Conservation (phyloP, 345 rosid species). For the Garcia nutans region DNA sequence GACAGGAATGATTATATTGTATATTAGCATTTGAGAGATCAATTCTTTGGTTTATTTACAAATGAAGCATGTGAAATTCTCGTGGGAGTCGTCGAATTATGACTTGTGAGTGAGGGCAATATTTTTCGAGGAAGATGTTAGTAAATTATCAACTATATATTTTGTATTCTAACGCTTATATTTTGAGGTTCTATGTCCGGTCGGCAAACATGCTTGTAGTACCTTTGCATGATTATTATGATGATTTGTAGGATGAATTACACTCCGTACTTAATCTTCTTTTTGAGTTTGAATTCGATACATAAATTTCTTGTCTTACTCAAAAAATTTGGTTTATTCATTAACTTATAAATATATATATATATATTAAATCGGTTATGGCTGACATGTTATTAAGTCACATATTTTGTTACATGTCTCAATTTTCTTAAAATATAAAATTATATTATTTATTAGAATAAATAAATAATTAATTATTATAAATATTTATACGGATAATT, state of each 20-base stretch:
- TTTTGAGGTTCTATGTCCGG: background rate
- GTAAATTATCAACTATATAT: slow-evolving; percentile 16
- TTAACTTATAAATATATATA: too few relatives aligned
- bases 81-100: slow-evolving; percentile 2
- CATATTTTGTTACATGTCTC: too few relatives aligned
- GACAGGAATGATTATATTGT: slow-evolving; percentile 29
- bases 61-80: slow-evolving; percentile 20
- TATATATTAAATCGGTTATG: too few relatives aligned
- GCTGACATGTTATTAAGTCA: too few relatives aligned
- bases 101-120: background rate
- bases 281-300: too few relatives aligned
- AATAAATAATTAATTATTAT: too few relatives aligned
- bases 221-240: background rate
- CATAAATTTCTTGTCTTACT: too few relatives aligned
- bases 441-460: too few relatives aligned
- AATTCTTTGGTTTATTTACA: slow-evolving; percentile 41
- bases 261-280: too few relatives aligned
- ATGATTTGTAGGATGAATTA: background rate
- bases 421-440: too few relatives aligned
- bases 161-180: background rate
- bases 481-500: too few relatives aligned
- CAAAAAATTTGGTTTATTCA: too few relatives aligned
- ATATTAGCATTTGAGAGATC: slow-evolving; percentile 33
- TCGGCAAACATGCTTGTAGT: background rate
- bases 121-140: slow-evolving; percentile 17